Conservation (phyloP, 345 rosid genomes). For the Camelina neglecta region DNA sequence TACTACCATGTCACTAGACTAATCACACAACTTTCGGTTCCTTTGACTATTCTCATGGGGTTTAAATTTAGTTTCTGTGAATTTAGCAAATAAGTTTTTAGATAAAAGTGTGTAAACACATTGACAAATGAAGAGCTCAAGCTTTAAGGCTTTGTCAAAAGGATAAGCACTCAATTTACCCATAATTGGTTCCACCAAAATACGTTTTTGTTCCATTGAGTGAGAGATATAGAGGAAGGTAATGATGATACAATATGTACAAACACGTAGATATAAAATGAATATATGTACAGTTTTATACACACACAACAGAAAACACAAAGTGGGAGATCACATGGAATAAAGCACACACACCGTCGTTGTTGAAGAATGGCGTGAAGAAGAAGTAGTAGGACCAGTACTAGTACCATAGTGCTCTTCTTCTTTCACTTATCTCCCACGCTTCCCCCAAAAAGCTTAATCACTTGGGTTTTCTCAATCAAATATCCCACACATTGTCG, state of each 20-base stretch:
- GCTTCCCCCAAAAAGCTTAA: conserved; percentile 32
- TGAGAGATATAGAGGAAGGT: conserved; percentile 12
- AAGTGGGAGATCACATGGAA: conserved; percentile 42
- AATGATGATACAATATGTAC: conserved; percentile 37
- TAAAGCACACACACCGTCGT: conserved; percentile 39
- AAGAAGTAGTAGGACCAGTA: conserved; percentile 44
- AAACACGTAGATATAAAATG: conserved; percentile 22
- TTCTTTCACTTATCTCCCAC: conserved; percentile 34
- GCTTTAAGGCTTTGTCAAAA: conserved; percentile 28
- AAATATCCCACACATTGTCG: conserved; percentile 12
- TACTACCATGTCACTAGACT: conserved; percentile 2
- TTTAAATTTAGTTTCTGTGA: background rate
- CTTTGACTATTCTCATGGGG: conserved; percentile 3
- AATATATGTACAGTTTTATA: conserved; percentile 37
- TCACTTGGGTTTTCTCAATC: conserved; percentile 24
- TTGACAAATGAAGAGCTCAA: conserved; percentile 37
- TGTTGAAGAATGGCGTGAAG: conserved; percentile 41
- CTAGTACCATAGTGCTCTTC: conserved; percentile 39
- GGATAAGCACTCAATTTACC: conserved; percentile 40
- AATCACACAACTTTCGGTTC: background rate
- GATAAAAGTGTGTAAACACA: conserved; percentile 16
- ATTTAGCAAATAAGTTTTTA: background rate
- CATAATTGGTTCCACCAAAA: conserved; percentile 40
- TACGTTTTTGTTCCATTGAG: conserved; percentile 37
- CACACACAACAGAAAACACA: background rate